Percentiles rank a stretch among this genome's conserved stretches.
phyloP scores from a whole-genome alignment of 306 rosid genomes.

The Vigna reflexopilosa region DNA sequence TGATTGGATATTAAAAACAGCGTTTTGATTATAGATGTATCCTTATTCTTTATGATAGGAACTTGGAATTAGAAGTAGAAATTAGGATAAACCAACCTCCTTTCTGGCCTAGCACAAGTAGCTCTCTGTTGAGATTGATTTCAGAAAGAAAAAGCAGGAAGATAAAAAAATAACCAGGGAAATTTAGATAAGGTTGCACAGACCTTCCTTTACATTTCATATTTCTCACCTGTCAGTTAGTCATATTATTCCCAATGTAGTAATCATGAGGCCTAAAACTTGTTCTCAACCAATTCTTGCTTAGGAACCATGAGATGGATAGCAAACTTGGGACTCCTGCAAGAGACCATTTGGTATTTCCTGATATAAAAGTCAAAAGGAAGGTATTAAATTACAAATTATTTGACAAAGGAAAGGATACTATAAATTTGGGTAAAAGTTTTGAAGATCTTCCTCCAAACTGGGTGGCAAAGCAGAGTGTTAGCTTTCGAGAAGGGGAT shows the following conservation, averaged over 20 bases:
- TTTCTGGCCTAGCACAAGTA: background rate
- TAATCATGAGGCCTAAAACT: slow-evolving; percentile 28
- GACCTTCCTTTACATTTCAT: background rate
- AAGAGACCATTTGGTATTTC: slow-evolving; percentile 65
- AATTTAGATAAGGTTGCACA: background rate
- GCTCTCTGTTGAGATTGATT: background rate
- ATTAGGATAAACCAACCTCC: background rate
- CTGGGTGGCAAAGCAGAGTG: background rate
- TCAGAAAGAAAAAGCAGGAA: slow-evolving; percentile 4
- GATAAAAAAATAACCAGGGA: background rate
- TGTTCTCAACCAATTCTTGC: slow-evolving; percentile 40
- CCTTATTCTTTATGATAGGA: slow-evolving; percentile 13
- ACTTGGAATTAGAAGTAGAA: slow-evolving; percentile 27
- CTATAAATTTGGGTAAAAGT: slow-evolving; percentile 33
- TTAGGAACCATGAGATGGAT: slow-evolving; percentile 66
- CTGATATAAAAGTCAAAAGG: slow-evolving; percentile 43
- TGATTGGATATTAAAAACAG: slow-evolving; percentile 20
- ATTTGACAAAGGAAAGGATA: slow-evolving; percentile 41
- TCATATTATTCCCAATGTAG: background rate
- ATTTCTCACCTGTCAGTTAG: background rate
- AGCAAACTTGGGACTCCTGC: slow-evolving; percentile 52
- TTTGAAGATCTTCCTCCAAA: slow-evolving; percentile 38
- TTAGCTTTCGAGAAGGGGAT: slow-evolving; percentile 37
- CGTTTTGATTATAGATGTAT: slow-evolving; percentile 28
- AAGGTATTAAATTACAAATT: slow-evolving; percentile 28